phyloP scores from a whole-genome alignment of 2,329 filamentous ascomycete genomes.

The Sclerotinia trifoliorum region DNA sequence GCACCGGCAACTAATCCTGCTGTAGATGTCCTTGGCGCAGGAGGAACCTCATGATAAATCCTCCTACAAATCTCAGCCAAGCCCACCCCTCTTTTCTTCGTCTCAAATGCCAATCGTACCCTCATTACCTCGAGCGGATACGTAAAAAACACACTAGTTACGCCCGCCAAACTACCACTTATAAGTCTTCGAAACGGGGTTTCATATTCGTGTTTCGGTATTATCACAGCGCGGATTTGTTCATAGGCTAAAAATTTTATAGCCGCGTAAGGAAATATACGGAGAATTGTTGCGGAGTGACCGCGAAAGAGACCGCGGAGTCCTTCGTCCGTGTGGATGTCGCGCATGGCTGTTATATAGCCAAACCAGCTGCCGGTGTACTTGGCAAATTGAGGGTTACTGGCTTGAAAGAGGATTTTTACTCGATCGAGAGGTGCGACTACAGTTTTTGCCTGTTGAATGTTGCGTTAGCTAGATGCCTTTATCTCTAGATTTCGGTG shows the following conservation, averaged over 20 bases:
- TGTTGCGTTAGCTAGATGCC: background rate
- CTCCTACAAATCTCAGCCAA: slow-evolving; percentile 66
- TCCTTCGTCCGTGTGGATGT: slow-evolving; percentile 78
- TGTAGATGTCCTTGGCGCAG: slow-evolving; percentile 41
- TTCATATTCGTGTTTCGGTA: slow-evolving; percentile 69
- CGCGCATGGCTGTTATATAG: slow-evolving; percentile 74
- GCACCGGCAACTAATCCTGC: slow-evolving; percentile 45
- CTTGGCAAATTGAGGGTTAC: slow-evolving; percentile 89
- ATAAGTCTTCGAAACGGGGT: slow-evolving; percentile 74
- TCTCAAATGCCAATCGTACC: slow-evolving; percentile 93
- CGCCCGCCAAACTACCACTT: slow-evolving; percentile 73
- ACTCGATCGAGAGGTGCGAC: slow-evolving; percentile 96
- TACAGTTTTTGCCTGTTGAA: slow-evolving; percentile 80
- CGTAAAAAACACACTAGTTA: slow-evolving; percentile 91
- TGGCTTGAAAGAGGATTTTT: slow-evolving; percentile 97
- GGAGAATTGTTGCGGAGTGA: slow-evolving; percentile 87
- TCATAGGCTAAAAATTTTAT: slow-evolving; percentile 99
- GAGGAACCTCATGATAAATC: slow-evolving; percentile 77
- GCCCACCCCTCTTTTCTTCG: slow-evolving; percentile 70
- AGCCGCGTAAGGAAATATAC: slow-evolving; percentile 95
- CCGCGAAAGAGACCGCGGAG: slow-evolving; percentile 79
- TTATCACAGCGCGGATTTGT: slow-evolving; percentile 80
- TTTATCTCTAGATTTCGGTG: background rate
- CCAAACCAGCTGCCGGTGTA: slow-evolving; percentile 89
- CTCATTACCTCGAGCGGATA: slow-evolving; percentile 93